A percentile compares a stretch with the other conserved stretches of the same genome.
phyloP scores from a whole-genome alignment of 495 filamentous ascomycete genomes.

The Penicillium malachiteum region DNA sequence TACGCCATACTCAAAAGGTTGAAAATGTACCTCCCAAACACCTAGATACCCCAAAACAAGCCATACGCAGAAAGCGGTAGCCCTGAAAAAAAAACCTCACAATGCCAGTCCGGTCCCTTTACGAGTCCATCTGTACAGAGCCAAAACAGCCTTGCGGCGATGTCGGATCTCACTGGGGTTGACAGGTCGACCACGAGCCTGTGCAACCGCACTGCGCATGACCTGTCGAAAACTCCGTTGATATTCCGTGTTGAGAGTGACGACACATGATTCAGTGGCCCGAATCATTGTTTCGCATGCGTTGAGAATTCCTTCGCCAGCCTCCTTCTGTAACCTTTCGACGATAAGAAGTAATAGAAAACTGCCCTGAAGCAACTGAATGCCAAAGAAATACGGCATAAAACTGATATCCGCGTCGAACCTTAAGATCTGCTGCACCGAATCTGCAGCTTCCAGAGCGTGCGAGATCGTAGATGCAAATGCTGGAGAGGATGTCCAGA shows the following conservation, averaged over 20 bases:
- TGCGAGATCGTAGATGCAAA: conserved; percentile 80
- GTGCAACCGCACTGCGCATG: conserved; percentile 76
- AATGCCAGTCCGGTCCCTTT: conserved; percentile 75
- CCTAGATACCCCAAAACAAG: too few relatives aligned
- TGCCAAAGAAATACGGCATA: conserved; percentile 89
- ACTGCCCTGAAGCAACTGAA: conserved; percentile 79
- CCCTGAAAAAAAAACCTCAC: conserved; percentile 27
- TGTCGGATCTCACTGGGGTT: conserved; percentile 75
- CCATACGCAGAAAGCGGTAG: too few relatives aligned
- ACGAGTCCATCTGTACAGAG: conserved; percentile 77
- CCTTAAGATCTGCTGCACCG: conserved; percentile 79
- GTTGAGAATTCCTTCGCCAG: conserved; percentile 73
- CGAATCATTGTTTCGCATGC: conserved; percentile 85
- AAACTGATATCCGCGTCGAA: conserved; percentile 82
- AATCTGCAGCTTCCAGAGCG: conserved; percentile 75
- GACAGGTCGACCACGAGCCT: conserved; percentile 71
- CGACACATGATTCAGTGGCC: conserved; percentile 82
- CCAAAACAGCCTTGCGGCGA: conserved; percentile 68
- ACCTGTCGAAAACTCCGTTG: conserved; percentile 83
- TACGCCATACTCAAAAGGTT: too few relatives aligned
- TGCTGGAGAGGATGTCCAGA: conserved; percentile 81
- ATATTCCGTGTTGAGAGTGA: conserved; percentile 82
- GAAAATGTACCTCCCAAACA: too few relatives aligned
- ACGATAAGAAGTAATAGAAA: conserved; percentile 80
- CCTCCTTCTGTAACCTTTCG: conserved; percentile 78